Evolutionary conservation across 1,284 basidiomycete species (phyloP).

Genomic region (Ceratobasidium sp.): DNA sequence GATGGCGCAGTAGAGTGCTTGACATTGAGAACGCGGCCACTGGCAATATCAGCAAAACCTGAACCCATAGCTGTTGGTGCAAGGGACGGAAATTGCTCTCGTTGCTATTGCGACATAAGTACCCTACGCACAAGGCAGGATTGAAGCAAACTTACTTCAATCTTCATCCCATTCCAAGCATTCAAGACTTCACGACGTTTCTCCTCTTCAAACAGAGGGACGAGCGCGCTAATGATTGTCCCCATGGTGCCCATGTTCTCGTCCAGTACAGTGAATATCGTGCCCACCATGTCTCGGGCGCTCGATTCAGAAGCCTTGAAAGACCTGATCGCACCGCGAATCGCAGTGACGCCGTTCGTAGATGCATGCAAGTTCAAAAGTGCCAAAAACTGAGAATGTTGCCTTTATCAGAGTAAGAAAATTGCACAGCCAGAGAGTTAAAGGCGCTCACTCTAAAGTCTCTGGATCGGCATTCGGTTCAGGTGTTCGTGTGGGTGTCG

Average conservation of each 20-base stretch:
- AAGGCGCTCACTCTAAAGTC: conserved; percentile 14
- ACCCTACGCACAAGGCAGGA: not conserved
- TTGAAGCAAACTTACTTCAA: conserved; percentile 65
- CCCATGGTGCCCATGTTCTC: conserved; percentile 77
- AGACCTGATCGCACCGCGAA: conserved; percentile 81
- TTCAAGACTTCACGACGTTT: conserved; percentile 78
- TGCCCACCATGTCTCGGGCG: conserved; percentile 85
- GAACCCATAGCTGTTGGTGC: conserved; percentile 59
- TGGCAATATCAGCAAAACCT: conserved; percentile 78
- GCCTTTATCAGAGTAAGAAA: not conserved
- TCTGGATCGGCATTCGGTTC: conserved; percentile 28
- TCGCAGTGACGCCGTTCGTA: conserved; percentile 73
- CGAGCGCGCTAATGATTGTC: conserved; percentile 77
- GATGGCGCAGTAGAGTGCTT: conserved; percentile 72
- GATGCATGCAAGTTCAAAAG: conserved; percentile 51
- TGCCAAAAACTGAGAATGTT: conserved; percentile 34
- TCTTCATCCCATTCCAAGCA: conserved; percentile 84
- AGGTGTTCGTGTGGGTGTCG: conserved; percentile 12
- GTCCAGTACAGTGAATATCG: conserved; percentile 85
- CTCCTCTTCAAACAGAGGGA: conserved; percentile 84
- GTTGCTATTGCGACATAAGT: conserved; percentile 61
- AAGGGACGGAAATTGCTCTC: conserved; percentile 82
- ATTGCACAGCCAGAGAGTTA: not conserved
- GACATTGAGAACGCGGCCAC: conserved; percentile 81
- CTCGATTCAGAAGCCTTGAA: conserved; percentile 81